Base-by-base conservation (phyloP, 2,329 filamentous ascomycete genomes). In the Pseudocercospora vitis region DNA sequence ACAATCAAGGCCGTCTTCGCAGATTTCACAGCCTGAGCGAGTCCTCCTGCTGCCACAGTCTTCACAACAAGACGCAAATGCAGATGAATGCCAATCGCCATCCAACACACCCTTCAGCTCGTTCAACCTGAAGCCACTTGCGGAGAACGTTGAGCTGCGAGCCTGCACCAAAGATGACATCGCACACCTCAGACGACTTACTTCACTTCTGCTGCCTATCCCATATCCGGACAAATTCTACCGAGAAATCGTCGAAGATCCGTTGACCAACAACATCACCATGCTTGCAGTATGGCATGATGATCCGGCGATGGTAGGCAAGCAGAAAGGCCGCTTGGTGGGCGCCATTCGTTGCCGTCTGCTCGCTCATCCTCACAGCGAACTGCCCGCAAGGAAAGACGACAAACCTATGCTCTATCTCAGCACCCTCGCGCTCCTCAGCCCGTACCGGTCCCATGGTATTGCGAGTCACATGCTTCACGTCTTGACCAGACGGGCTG, bases 181-280 rank as follows among this genome's bases (percentile, higher is more conserved):
- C 31, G 75, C 77, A 16, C 76, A 77, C 6, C 76, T 84, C 65
- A 80, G 78, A 62, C 78, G 79, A 14, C 77, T 86, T 24, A 84
- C 80, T 47, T 73, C 76, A 50, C 70, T 84, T 3, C 75, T 84
- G 1, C 74, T 86, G 1, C 83, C 83, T 5, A 80, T 86, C 52
- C 76, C 80, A 49, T 86, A 86, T 64, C 78, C 81, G 2, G 76
- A 79, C 42, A 76, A 74, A 14, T 86, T 85, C 74, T 86, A 82
- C 72, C 77, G 76, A 16, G 80, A 82, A 55, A 82, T 78, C 33
- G 74, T 84, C 65, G 75, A 77, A 2, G 81, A 85, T 52, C 73
- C 76, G 2, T 67, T 78, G 39, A 71, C 75, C 50, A 72, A 76
- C 33, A 74, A 77, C 53, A 68, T 86, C 50, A 83, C 83, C 7